Base-by-base conservation (phyloP, 345 rosid genomes). In the Ceriops zippeliana region DNA sequence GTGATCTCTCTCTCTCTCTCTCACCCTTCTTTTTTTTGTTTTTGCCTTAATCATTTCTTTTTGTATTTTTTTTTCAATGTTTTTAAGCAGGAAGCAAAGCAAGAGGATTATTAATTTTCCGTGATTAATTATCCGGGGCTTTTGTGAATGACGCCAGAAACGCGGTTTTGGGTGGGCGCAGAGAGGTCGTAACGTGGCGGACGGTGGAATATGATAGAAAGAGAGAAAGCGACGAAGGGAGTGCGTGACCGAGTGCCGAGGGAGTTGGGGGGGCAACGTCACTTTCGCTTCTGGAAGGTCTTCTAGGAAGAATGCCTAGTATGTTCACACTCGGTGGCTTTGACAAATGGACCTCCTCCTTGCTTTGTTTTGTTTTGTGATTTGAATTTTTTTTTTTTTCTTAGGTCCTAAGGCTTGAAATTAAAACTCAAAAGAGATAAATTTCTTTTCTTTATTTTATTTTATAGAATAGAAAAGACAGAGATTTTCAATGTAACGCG, bases 91-190 rank as follows among this genome's bases (percentile, higher is more conserved):
- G 9, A 34, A 7, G 37, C 37, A 34, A 34, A 7, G 37, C 37
- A 34, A 34, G 9, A 58, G 5, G 16, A 11, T 15, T 46, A 27
- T 57, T 30, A 35, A 49, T 13, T 42, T 42, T 42, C 49, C 3
- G 17, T 4, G 32, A 15, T 6, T 7, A 16, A 38, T 24, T 53
- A 5, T 61, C n/a, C 20, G 5, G 1, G 0, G 20, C 37, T 22
- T 58, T 67, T 68, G 63, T 20, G 76, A 65, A 28, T 73, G 80
- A 72, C 74, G 72, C 73, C 74, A 66, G 54, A n/a, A 27, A 83
- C 84, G 84, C 86, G 86, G 79, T 71, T 70, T 52, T 34, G 73
- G 26, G 59, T 37, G 74, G 72, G 1, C 54, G 27, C 1, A 2
- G 52, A 9, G 8, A 21, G 30, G 47, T 27, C 46, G 66, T 30